phyloP scores from a whole-genome alignment of 371 early-diverging fungal genomes.

The Mucor racemosus region DNA sequence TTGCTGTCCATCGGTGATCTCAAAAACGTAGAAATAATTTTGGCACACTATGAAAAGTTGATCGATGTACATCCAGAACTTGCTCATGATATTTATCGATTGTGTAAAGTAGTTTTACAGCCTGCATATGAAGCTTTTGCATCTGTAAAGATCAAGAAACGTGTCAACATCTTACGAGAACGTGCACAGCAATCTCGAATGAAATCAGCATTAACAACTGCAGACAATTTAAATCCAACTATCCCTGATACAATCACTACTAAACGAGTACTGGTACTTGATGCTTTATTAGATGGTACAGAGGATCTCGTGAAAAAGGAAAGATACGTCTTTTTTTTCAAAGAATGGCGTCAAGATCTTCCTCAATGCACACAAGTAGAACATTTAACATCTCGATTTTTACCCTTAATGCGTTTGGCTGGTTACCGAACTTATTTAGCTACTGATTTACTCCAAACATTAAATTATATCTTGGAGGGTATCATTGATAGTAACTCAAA shows the following conservation, averaged over 20 bases:
- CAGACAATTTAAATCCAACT: slow-evolving; percentile 23
- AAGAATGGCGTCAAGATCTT: slow-evolving; percentile 57
- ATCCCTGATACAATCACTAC: slow-evolving; percentile 30
- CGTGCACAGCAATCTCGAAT: slow-evolving; percentile 40
- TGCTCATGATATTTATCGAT: slow-evolving; percentile 64
- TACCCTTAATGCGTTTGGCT: slow-evolving; percentile 54
- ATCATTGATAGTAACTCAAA: slow-evolving; percentile 39
- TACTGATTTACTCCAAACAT: slow-evolving; percentile 44
- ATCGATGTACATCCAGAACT: slow-evolving; percentile 65
- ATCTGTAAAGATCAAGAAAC: slow-evolving; percentile 29
- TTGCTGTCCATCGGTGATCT: slow-evolving; percentile 73
- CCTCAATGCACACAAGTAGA: slow-evolving; percentile 41
- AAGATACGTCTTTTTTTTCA: slow-evolving; percentile 63
- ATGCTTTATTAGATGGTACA: slow-evolving; percentile 31
- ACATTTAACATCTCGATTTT: slow-evolving; percentile 49
- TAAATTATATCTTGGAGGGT: slow-evolving; percentile 46
- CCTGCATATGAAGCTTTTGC: slow-evolving; percentile 56
- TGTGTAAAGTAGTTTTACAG: slow-evolving; percentile 61
- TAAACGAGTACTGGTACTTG: slow-evolving; percentile 30
- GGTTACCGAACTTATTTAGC: slow-evolving; percentile 57
- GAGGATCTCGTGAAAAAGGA: slow-evolving; percentile 36
- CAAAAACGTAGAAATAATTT: slow-evolving; percentile 53
- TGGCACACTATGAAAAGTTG: slow-evolving; percentile 63
- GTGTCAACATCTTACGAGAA: slow-evolving; percentile 22
- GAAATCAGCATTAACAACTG: slow-evolving; percentile 22